A percentile compares a stretch with the other conserved stretches of the same genome.
Evolutionary conservation across 345 rosid genomes (phyloP).

Genomic region (Boechera divaricarpa): DNA sequence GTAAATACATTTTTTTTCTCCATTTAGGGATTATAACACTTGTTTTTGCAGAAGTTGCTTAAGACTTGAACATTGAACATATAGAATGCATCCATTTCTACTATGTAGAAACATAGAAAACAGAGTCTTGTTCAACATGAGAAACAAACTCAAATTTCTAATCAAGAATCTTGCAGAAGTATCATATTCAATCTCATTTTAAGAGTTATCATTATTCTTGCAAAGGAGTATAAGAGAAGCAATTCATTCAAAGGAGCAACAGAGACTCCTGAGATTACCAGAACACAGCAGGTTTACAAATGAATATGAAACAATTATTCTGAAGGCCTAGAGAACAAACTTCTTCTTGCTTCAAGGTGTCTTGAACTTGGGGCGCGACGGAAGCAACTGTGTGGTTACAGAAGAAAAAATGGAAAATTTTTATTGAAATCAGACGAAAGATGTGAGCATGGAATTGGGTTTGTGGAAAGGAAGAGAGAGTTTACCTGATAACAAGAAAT

Average conservation of each 20-base stretch:
- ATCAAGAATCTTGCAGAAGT: slow-evolving; percentile 4
- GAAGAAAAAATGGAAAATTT: neutral
- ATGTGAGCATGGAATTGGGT: slow-evolving; percentile 1
- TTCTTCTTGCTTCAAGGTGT: slow-evolving; percentile 41
- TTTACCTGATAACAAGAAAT: slow-evolving; percentile 97
- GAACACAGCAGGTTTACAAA: slow-evolving; percentile 22
- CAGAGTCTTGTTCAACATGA: neutral
- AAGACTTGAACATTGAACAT: neutral
- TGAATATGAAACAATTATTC: slow-evolving; percentile 39
- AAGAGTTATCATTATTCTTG: slow-evolving; percentile 19
- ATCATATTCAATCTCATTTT: slow-evolving; percentile 4
- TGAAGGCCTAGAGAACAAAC: slow-evolving; percentile 30
- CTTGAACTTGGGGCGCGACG: slow-evolving; percentile 39
- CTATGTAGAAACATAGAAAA: slow-evolving; percentile 18
- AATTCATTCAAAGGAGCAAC: slow-evolving; percentile 30
- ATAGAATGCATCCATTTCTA: neutral
- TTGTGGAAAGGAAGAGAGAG: slow-evolving; percentile 7
- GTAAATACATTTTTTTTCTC: slow-evolving; percentile 12
- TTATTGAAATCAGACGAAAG: neutral
- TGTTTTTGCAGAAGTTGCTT: slow-evolving; percentile 9
- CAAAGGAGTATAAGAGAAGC: slow-evolving; percentile 5
- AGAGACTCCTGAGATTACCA: slow-evolving; percentile 33
- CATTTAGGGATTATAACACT: neutral
- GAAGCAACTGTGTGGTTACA: slow-evolving; percentile 39
- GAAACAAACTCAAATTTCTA: neutral